Conservation (phyloP, 2,329 filamentous ascomycete species). For the Thielaviopsis populi region DNA sequence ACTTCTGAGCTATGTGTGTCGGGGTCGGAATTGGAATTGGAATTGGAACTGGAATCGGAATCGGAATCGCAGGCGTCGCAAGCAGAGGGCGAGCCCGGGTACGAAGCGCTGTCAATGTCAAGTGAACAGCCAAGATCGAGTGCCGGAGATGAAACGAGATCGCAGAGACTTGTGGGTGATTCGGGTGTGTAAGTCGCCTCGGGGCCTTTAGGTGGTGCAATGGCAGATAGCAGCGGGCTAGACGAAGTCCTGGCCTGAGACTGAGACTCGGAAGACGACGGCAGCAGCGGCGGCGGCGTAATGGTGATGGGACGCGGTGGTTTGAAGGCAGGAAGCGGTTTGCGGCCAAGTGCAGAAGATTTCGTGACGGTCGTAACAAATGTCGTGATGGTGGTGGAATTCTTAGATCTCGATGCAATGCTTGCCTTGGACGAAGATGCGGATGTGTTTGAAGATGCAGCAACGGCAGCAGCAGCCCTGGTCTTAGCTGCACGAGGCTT, state of each 20-base stretch:
- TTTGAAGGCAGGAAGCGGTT: background rate
- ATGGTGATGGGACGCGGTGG: constrained; percentile 12
- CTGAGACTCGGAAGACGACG: background rate
- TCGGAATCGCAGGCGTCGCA: background rate
- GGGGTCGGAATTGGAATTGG: background rate
- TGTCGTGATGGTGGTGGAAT: constrained; percentile 5
- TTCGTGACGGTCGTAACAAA: constrained; percentile 13
- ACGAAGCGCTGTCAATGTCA: background rate
- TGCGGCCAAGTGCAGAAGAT: constrained; percentile 10
- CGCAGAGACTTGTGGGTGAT: constrained; percentile 13
- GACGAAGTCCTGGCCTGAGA: background rate
- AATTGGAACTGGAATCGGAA: background rate
- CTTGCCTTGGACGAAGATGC: background rate
- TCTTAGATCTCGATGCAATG: constrained; percentile 1
- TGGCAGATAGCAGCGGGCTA: constrained; percentile 6
- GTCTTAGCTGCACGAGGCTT: constrained; percentile 14
- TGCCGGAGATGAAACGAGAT: constrained; percentile 5
- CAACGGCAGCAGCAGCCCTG: constrained; percentile 9
- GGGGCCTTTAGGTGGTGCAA: background rate
- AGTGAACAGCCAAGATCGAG: background rate
- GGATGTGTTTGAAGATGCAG: constrained; percentile 8
- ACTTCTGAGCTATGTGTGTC: background rate
- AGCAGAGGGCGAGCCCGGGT: background rate
- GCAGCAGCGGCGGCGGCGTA: background rate
- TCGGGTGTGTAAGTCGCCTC: constrained; percentile 8